These are phyloP conservation scores for Toxoplasma gondii DNA, from an alignment of 169 alveolate genomes.

Conservation along the genomic window DNA sequence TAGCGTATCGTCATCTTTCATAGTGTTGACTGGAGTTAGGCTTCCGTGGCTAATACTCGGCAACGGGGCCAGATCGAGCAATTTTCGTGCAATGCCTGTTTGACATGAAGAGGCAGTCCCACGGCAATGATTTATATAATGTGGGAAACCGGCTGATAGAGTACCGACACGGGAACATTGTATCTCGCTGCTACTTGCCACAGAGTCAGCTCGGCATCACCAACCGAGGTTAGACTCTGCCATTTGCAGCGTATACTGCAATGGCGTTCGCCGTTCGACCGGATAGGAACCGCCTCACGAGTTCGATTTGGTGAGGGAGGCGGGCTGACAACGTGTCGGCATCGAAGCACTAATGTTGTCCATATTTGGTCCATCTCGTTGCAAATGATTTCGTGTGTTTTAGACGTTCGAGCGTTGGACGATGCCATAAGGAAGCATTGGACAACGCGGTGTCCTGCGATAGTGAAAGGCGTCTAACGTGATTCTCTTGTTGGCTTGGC, in stretches of 20 bases:
- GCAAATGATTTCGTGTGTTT: not conserved
- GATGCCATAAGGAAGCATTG: too few relatives aligned
- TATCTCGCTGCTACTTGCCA: conserved; percentile 45
- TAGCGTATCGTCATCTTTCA: conserved; percentile 23
- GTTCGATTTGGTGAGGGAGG: conserved; percentile 34
- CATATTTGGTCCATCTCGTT: not conserved
- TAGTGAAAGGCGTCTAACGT: not conserved
- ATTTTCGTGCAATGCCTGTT: too few relatives aligned
- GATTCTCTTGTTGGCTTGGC: not conserved
- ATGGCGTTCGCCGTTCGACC: conserved; percentile 26
- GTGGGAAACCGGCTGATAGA: not conserved
- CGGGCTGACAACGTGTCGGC: conserved; percentile 65
- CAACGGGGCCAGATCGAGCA: not conserved
- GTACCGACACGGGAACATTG: not conserved
- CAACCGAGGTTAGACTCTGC: conserved; percentile 41
- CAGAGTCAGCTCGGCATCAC: conserved; percentile 17
- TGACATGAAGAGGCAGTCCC: too few relatives aligned
- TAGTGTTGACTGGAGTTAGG: not conserved
- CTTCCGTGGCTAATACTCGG: too few relatives aligned
- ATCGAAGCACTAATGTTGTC: not conserved
- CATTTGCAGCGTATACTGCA: conserved; percentile 49
- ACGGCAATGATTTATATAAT: too few relatives aligned
- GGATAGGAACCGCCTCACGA: conserved; percentile 57
- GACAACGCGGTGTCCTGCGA: too few relatives aligned
- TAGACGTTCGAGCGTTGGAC: too few relatives aligned